Evolutionary conservation across 495 filamentous ascomycete species (phyloP).

Genomic region (Penicillium canariense): DNA sequence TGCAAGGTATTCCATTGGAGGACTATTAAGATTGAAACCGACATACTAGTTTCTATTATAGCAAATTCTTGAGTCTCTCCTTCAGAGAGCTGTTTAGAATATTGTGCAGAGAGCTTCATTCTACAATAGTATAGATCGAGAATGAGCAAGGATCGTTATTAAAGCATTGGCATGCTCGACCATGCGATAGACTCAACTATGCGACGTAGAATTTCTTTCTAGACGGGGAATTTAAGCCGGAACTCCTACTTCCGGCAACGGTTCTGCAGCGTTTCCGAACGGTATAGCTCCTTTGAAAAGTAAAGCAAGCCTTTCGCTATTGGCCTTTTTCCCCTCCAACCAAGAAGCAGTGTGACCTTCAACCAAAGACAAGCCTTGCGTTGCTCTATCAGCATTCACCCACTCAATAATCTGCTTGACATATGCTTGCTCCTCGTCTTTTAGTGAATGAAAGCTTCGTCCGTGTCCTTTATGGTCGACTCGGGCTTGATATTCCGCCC

Average conservation of each 20-base stretch:
- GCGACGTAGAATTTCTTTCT: neutral
- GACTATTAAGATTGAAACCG: no score
- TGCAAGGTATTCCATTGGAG: no score
- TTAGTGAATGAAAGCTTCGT: constrained; percentile 54
- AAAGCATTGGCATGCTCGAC: no score
- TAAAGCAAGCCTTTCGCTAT: constrained; percentile 26
- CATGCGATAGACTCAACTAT: no score
- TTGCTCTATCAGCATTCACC: constrained; percentile 45
- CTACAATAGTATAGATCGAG: no score
- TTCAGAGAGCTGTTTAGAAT: no score
- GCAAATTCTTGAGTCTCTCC: no score
- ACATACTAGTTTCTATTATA: no score
- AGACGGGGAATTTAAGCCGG: neutral
- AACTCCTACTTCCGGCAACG: neutral
- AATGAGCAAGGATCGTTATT: no score
- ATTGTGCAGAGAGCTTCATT: no score
- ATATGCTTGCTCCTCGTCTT: constrained; percentile 51
- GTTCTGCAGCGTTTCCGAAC: neutral
- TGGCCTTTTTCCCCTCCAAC: constrained; percentile 32
- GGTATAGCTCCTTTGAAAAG: constrained; percentile 9
- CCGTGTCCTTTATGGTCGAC: constrained; percentile 47
- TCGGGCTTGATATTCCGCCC: constrained; percentile 48
- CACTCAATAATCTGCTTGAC: constrained; percentile 52
- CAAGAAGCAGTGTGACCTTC: constrained; percentile 47
- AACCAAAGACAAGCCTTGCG: constrained; percentile 31